Base-by-base conservation (phyloP, 257 asterid species). In the Haberlea rhodopensis region DNA sequence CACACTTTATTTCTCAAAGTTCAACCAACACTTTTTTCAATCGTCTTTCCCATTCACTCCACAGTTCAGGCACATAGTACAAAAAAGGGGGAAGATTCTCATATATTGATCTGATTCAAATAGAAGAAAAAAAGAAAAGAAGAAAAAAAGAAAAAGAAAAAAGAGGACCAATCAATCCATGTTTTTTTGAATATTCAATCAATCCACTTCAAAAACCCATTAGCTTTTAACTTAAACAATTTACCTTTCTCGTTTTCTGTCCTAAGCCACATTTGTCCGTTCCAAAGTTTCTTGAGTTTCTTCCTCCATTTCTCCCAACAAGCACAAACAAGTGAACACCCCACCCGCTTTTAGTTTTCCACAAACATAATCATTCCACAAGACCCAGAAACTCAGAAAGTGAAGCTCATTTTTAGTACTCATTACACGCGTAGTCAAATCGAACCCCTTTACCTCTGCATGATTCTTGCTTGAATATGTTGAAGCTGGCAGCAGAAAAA, bases 401-500 rank as follows among this genome's bases (percentile, higher is more conserved):
- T 67, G 53, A 3, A 10, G 18, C 65, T 71, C 69, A 73, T 72
- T 69, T 73, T 43, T 43, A 3, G 51, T 43, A 15, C 51, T 43
- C 51, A 43, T 43, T 43, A 15, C 51, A 16, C 51, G 16, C 51
- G 51, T 15, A 68, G 75, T 62, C 74, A 68, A 64, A 61, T 43
- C 51, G 20, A 43, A 43, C 26, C 65, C 65, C 45, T 57, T 57
- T 55, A 28, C 46, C 65, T 15, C 73, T 69, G 53, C 84, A 85
- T 86, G 89, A 80, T 73, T 77, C 85, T 70, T 63, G 51, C 67
- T 19, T 76, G 63, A 32, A 32, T 63, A 64, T 51, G 34, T 34
- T 61, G 69, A 76, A 34, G 22, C 87, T 87, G 95, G 87, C 86
- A 8, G 63, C 85, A 46, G 91, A 85, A 27, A 85, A 78, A 69